phyloP scores from a whole-genome alignment of 78 protist species.

The Dictyostelium firmibasis region DNA sequence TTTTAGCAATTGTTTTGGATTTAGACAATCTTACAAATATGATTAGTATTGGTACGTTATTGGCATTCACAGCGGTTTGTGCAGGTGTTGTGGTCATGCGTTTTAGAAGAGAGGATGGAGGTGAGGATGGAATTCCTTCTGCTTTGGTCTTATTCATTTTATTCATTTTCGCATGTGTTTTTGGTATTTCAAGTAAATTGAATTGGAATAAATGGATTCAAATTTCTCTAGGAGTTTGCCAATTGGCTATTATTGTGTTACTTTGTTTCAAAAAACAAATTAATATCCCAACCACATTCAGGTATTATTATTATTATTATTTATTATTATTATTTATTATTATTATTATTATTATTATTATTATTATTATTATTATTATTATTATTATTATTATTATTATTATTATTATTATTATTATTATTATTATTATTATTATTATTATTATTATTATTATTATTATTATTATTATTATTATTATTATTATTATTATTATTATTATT shows the following conservation, averaged over 20 bases:
- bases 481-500: neutral
- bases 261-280: conserved; percentile 15
- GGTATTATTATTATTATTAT: neutral
- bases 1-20: conserved; percentile 56
- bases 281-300: conserved; percentile 7
- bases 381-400: neutral
- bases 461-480: neutral
- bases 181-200: conserved; percentile 19
- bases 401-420: neutral
- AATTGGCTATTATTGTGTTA: neutral
- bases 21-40: conserved; percentile 43
- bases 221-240: neutral
- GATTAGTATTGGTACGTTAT: conserved; percentile 81
- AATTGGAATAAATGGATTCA: conserved; percentile 16
- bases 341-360: too few relatives aligned
- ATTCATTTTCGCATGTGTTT: conserved; percentile 20
- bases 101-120: conserved; percentile 27
- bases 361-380: neutral
- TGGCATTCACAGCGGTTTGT: conserved; percentile 84
- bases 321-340: too few relatives aligned
- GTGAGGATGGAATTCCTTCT: neutral
- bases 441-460: too few relatives aligned
- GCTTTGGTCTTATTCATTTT: neutral
- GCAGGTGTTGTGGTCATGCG: conserved; percentile 71
- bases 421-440: too few relatives aligned